Conservation (phyloP, 1,139 yeast species). For the Petasospora rhodanensis region DNA sequence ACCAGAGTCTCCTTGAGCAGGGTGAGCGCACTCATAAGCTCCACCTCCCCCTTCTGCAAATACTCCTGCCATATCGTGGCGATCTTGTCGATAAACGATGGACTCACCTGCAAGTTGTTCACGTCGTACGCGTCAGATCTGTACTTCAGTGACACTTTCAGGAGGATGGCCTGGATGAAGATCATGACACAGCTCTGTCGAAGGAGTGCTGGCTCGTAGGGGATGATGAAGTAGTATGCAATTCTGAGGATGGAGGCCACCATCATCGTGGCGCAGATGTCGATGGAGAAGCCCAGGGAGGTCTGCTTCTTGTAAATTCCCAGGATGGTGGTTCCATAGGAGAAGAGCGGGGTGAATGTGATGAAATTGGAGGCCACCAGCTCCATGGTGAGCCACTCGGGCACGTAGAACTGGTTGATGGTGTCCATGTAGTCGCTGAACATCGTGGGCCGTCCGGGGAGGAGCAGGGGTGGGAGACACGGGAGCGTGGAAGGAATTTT, state of each 20-base stretch:
- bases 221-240: slow-evolving; percentile 70
- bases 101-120: slow-evolving; percentile 23
- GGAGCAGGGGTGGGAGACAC: too few species aligned
- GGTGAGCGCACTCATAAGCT: background rate
- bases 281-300: slow-evolving; percentile 77
- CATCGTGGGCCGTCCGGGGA: too few species aligned
- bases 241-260: slow-evolving; percentile 71
- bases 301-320: slow-evolving; percentile 61
- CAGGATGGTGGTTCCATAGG: slow-evolving; percentile 79
- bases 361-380: slow-evolving; percentile 39
- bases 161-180: slow-evolving; percentile 59
- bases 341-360: slow-evolving; percentile 74
- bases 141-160: slow-evolving; percentile 59
- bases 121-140: slow-evolving; percentile 38
- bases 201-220: slow-evolving; percentile 70
- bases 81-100: slow-evolving; percentile 9
- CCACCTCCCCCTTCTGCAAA: slow-evolving; percentile 7
- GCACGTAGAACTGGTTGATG: slow-evolving; percentile 40
- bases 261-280: slow-evolving; percentile 88
- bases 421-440: slow-evolving; percentile 11
- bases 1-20: slow-evolving; percentile 17
- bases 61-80: slow-evolving; percentile 20
- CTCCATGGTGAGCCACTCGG: slow-evolving; percentile 41
- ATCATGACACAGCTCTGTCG: slow-evolving; percentile 80
- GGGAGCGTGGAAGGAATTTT: too few species aligned